Evolutionary conservation across 2,329 filamentous ascomycete genomes (phyloP).

Genomic region (Phoma sp.): DNA sequence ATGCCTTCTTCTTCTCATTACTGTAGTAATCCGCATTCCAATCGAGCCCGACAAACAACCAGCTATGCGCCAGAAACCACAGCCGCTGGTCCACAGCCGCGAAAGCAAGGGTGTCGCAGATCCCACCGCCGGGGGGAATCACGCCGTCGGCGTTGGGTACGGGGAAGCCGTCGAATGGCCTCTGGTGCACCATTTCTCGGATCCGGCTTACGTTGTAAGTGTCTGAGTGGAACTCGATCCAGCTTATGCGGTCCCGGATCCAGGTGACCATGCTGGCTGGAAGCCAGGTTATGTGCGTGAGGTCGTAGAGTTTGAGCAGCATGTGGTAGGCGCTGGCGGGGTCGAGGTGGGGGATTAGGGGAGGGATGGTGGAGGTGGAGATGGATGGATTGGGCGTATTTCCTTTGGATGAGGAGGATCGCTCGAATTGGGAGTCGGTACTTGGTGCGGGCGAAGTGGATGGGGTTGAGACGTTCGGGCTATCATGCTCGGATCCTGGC

Average conservation of each 20-base stretch:
- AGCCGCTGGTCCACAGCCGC: conserved; percentile 11
- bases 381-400: neutral
- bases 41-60: conserved; percentile 16
- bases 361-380: neutral
- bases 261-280: conserved; percentile 20
- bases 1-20: neutral
- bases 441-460: neutral
- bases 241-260: conserved; percentile 24
- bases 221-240: conserved; percentile 21
- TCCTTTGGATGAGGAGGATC: conserved; percentile 9
- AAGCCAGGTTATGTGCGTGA: conserved; percentile 16
- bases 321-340: conserved; percentile 28
- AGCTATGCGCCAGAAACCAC: conserved; percentile 18
- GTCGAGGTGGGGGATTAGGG: conserved; percentile 2
- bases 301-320: conserved; percentile 27
- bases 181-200: conserved; percentile 17
- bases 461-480: conserved; percentile 4
- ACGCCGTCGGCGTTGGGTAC: conserved; percentile 8
- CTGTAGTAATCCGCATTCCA: conserved; percentile 14
- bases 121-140: conserved; percentile 2
- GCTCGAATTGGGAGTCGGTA: neutral
- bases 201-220: conserved; percentile 20
- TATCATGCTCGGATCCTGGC: neutral
- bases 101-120: conserved; percentile 10
- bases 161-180: conserved; percentile 15